Evolutionary conservation across 2,329 filamentous ascomycete genomes (phyloP).

Genomic region (Mycocentrospora acerina): DNA sequence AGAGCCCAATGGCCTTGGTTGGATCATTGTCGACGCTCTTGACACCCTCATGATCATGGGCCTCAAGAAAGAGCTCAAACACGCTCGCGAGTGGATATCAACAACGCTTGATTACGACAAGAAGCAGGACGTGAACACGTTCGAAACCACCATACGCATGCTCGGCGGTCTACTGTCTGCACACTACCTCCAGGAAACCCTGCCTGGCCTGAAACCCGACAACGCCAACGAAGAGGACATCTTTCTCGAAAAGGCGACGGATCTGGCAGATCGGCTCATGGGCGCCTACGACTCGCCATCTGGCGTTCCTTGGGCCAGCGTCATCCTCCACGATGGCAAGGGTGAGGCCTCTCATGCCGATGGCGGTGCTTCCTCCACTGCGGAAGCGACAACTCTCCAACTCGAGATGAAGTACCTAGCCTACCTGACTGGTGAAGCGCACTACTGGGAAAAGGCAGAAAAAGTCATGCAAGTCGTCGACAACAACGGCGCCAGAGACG

Average conservation of each 20-base stretch:
- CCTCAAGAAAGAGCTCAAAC: constrained; percentile 77
- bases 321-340: constrained; percentile 76
- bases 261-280: constrained; percentile 83
- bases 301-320: constrained; percentile 85
- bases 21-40: constrained; percentile 96
- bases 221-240: constrained; percentile 80
- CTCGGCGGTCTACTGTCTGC: constrained; percentile 88
- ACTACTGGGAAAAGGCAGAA: constrained; percentile 91
- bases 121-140: constrained; percentile 93
- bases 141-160: constrained; percentile 98
- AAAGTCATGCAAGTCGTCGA: constrained; percentile 91
- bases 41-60: constrained; percentile 99
- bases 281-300: constrained; percentile 85
- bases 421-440: constrained; percentile 86
- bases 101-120: constrained; percentile 82
- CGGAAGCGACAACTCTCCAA: constrained; percentile 88
- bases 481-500: constrained; percentile 74
- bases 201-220: constrained; percentile 74
- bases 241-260: constrained; percentile 93
- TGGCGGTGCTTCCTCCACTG: constrained; percentile 85
- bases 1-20: constrained; percentile 77
- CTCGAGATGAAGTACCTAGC: constrained; percentile 97
- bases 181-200: constrained; percentile 87
- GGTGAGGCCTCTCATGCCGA: constrained; percentile 83
- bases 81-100: constrained; percentile 87